phyloP scores from a whole-genome alignment of 2,329 filamentous ascomycete genomes.

The Cylindrodendrum hubeiense region DNA sequence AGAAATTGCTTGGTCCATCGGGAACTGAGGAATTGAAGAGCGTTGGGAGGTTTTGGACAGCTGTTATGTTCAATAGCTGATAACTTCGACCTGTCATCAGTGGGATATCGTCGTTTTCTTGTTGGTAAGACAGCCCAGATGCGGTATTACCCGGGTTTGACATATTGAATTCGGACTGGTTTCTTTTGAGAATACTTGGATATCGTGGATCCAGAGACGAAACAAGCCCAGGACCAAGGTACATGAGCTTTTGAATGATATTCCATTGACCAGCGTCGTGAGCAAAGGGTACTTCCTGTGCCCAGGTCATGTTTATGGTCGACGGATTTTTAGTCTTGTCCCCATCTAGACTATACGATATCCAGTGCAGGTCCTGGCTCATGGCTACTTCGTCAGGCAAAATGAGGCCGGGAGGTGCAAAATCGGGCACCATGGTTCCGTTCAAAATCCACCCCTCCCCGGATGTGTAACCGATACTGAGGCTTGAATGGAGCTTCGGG shows the following conservation, averaged over 20 bases:
- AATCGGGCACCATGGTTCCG: conserved; percentile 5
- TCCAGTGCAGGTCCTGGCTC: background rate
- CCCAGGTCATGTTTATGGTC: conserved; percentile 5
- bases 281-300: background rate
- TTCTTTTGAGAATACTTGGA: background rate
- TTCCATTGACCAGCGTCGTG: conserved; percentile 18
- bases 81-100: conserved; percentile 17
- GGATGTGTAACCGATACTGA: background rate
- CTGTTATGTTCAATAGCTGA: conserved; percentile 2
- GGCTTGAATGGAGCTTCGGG: background rate
- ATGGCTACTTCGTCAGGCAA: background rate
- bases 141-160: background rate
- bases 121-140: background rate
- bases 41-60: background rate
- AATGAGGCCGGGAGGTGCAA: background rate
- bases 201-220: conserved; percentile 15
- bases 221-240: conserved; percentile 7
- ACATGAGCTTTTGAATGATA: conserved; percentile 7
- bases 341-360: background rate
- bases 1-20: background rate
- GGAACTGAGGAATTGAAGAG: no score
- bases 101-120: conserved; percentile 2
- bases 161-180: background rate
- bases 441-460: conserved; percentile 6
- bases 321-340: background rate